phyloP scores from a whole-genome alignment of 1,284 basidiomycete genomes.

The Entoloma clypeatum region DNA sequence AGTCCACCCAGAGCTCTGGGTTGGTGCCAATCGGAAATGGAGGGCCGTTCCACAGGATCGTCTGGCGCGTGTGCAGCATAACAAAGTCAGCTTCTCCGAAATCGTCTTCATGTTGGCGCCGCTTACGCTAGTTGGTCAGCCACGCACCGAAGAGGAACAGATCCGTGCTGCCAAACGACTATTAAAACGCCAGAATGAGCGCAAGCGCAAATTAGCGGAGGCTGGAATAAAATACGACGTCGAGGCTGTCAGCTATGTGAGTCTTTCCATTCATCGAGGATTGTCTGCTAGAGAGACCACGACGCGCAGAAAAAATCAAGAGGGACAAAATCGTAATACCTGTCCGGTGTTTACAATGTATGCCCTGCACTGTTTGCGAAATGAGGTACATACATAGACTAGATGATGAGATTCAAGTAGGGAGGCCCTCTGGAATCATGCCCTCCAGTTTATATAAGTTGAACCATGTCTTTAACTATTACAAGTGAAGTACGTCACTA shows the following conservation, averaged over 20 bases:
- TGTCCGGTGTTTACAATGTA: neutral
- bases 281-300: no score
- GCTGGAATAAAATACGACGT: conserved; percentile 91
- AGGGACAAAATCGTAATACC: conserved; percentile 8
- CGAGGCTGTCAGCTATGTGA: conserved; percentile 67
- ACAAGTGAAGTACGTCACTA: no score
- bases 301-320: conserved; percentile 19
- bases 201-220: conserved; percentile 76
- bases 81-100: conserved; percentile 57
- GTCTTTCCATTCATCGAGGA: conserved; percentile 17
- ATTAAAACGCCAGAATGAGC: conserved; percentile 73
- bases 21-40: conserved; percentile 95
- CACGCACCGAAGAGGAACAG: conserved; percentile 73
- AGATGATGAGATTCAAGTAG: no score
- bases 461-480: no score
- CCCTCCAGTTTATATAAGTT: no score
- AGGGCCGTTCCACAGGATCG: conserved; percentile 72
- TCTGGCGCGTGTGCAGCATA: conserved; percentile 69
- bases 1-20: conserved; percentile 92
- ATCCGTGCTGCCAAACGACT: conserved; percentile 66
- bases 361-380: no score
- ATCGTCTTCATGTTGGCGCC: conserved; percentile 1
- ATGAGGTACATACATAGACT: no score
- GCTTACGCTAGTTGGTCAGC: conserved; percentile 39
- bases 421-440: no score